Evolutionary conservation across 2,329 filamentous ascomycete species (phyloP), one percentile per base, ranked within the genome.

Genomic region (Fusarium sp.): DNA sequence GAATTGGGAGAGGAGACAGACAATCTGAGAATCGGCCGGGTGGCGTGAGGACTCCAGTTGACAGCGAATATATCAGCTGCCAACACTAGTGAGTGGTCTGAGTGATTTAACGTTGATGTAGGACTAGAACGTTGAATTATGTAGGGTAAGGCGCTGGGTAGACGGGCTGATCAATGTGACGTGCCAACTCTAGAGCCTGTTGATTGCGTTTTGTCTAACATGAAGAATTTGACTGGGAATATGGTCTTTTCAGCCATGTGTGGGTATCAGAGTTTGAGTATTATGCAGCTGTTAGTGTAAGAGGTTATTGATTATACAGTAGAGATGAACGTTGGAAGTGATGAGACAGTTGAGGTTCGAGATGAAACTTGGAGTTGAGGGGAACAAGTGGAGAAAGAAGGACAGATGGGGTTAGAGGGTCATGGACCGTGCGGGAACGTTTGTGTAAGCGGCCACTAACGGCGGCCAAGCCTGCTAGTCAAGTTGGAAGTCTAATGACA

Each of bases 351-450:
- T 66, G 34, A 59, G 42, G 67, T 58, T 54, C 37, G 32, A 25
- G 32, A 30, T 71, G 67, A 68, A 71, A 71, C 63, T 56, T 65
- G 68, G 55, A 71, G 68, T 70, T 70, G 67, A 71, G 67, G 68
- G 67, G 68, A 67, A 70, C 42, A 49, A 30, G 67, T 68, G 67
- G 67, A 34, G 49, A 37, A 13, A 5, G n/a, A 37, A 28, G 28
- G 30, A 45, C 53, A 25, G 28, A 69, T 58, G 47, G 21, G 66
- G 56, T 69, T 54, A 71, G 62, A 25, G 45, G 5, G 49, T 18
- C 5, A 21, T 53, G 32, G 49, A 23, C 23, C 21, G 59, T 55
- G 59, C 65, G 27, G 40, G 55, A 49, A 59, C 59, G 49, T 49
- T 59, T 34, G 28, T 42, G 32, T 21, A 25, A 66, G 53, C 46